phyloP scores from a whole-genome alignment of 2,329 filamentous ascomycete genomes.

The Neonectria hederae region DNA sequence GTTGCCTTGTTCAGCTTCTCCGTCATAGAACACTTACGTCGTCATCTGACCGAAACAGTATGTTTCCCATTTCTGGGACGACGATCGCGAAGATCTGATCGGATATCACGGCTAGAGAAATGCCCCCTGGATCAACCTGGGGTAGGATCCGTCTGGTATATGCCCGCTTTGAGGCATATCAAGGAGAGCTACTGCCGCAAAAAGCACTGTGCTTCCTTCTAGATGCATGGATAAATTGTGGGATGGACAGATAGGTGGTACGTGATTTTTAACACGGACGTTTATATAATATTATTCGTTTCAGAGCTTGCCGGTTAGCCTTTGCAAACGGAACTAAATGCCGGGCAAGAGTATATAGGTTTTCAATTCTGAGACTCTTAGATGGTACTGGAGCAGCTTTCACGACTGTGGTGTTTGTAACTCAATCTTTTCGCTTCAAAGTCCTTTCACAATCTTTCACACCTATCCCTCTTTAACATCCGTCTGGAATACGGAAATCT shows the following conservation, averaged over 20 bases:
- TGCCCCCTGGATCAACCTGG: neutral
- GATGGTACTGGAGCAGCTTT: neutral
- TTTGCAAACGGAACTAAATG: constrained; percentile 6
- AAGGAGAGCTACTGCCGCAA: neutral
- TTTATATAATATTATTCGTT: neutral
- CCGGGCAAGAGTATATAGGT: constrained; percentile 12
- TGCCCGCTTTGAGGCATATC: neutral
- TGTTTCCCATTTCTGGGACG: neutral
- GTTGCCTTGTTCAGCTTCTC: neutral
- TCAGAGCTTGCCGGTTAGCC: neutral
- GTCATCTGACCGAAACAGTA: too few species aligned
- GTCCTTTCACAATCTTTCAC: neutral
- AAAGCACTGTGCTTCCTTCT: neutral
- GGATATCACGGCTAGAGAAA: constrained; percentile 23
- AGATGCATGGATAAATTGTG: neutral
- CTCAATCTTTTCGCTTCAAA: neutral
- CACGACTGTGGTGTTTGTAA: constrained; percentile 15
- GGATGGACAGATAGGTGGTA: neutral
- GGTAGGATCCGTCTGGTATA: constrained; percentile 1
- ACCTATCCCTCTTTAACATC: constrained; percentile 9
- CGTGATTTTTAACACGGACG: neutral
- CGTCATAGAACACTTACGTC: neutral
- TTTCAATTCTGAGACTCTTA: neutral
- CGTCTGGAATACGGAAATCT: constrained; percentile 6
- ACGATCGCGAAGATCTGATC: neutral